Percentiles rank a stretch among this genome's conserved stretches.
These are phyloP conservation scores for Rhododendron griersonianum DNA, from an alignment of 148 eudicot genomes.

Conservation along the genomic window DNA sequence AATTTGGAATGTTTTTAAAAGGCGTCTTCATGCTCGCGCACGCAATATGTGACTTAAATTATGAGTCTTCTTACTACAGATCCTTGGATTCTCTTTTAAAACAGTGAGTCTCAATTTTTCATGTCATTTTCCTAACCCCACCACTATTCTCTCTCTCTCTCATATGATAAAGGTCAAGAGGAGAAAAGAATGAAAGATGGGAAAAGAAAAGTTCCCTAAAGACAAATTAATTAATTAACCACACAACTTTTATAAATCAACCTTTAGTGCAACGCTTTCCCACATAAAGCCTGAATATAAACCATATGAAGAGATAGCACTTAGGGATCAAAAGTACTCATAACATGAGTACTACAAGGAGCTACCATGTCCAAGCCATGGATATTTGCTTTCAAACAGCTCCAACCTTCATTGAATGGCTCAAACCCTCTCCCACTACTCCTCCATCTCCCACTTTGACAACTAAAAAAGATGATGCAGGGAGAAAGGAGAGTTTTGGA, in stretches of 20 bases:
- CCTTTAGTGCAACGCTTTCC: conserved; percentile 26
- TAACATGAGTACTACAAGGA: conserved; percentile 21
- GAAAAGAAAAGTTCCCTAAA: conserved; percentile 20
- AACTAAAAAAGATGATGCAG: neutral
- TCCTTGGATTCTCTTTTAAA: conserved; percentile 45
- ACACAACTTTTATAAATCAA: conserved; percentile 26
- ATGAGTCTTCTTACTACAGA: neutral
- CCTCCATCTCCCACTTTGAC: conserved; percentile 8
- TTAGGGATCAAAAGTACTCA: neutral
- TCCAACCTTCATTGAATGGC: conserved; percentile 53
- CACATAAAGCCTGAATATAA: conserved; percentile 29
- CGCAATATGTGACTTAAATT: neutral
- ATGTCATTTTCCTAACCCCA: conserved; percentile 46
- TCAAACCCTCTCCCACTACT: conserved; percentile 30
- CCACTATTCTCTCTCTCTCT: conserved; percentile 29
- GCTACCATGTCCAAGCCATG: conserved; percentile 29
- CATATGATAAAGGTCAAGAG: neutral
- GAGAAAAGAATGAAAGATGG: conserved; percentile 7
- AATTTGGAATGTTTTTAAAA: too few relatives aligned
- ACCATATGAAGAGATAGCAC: conserved; percentile 11
- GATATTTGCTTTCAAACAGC: conserved; percentile 34
- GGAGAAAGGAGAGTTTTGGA: conserved; percentile 14
- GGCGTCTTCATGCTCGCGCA: neutral
- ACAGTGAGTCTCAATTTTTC: conserved; percentile 23
- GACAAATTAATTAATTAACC: conserved; percentile 17